Evolutionary conservation across 371 early-diverging fungal species (phyloP), one percentile per base, ranked within the genome.

Genomic region (Rhizopus delemar): DNA sequence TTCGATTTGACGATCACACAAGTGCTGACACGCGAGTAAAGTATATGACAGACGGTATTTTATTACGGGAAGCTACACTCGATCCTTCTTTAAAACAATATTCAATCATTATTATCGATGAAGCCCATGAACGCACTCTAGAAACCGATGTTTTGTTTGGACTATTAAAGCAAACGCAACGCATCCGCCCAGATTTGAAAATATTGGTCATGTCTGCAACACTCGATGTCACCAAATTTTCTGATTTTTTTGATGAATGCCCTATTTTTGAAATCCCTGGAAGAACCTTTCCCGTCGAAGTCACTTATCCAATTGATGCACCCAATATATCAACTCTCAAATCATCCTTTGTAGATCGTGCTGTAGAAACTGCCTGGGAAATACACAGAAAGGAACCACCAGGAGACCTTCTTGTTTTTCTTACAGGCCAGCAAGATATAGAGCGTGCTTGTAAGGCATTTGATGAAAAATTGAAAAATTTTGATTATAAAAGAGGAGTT

Each of bases 141-240:
- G 94, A 96, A 57, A 96, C 97, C 0, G 99, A 99, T 63, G 83
- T 99, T 6, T 66, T 97, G 4, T 87, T 99, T 66, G 96, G 95
- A 3, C 71, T 95, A 39, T 70, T 96, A 41, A 88, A 89, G n/a
- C 13, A 43, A 43, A 43, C 43, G 5, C 43, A 43, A 13, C 43
- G 73, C 34, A 38, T 76, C 51, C 69, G 83, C n/a, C 74, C 75
- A 5, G 80, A 80, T 33, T 75, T 93, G 8, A 90, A 88, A 59
- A 68, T 93, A 31, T 59, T 92, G 1, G 82, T 94, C 67, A 92
- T 92, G 91, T 87, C 87, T n/a, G 93, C 94, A 0, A 94, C 93
- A 0, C 68, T 94, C 12, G 83, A 86, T 66, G 86, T 85, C 7
- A 80, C 84, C 51, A 86, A 88, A 60, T 91, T 91, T 43, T 85